phyloP scores from a whole-genome alignment of 805 yeast genomes.

The Candida germanica region DNA sequence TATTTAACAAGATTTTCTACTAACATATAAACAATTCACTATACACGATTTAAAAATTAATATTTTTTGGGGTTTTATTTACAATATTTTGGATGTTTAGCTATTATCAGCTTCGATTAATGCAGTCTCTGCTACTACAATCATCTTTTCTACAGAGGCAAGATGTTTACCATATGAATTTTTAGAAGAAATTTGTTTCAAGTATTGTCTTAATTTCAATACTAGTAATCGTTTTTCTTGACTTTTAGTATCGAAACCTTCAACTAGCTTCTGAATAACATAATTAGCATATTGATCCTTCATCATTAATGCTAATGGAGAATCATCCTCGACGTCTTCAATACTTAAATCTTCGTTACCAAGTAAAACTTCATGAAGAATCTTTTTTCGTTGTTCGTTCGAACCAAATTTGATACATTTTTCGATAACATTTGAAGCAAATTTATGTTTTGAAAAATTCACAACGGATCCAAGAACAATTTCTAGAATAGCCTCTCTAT shows the following conservation, averaged over 20 bases:
- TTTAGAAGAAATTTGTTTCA: slow-evolving; percentile 64
- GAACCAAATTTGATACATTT: slow-evolving; percentile 80
- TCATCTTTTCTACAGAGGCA: slow-evolving; percentile 76
- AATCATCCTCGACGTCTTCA: slow-evolving; percentile 53
- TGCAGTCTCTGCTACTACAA: slow-evolving; percentile 52
- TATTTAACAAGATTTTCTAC: slow-evolving; percentile 13
- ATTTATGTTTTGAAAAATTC: slow-evolving; percentile 88
- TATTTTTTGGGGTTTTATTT: slow-evolving; percentile 4
- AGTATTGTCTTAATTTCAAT: slow-evolving; percentile 71
- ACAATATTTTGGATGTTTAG: slow-evolving; percentile 2
- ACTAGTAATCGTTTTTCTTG: slow-evolving; percentile 68
- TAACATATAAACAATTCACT: slow-evolving; percentile 10
- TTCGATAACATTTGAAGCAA: slow-evolving; percentile 97
- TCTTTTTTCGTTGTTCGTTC: slow-evolving; percentile 53
- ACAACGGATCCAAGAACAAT: slow-evolving; percentile 73
- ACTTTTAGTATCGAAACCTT: slow-evolving; percentile 60
- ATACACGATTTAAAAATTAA: slow-evolving; percentile 8
- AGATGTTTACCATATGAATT: slow-evolving; percentile 76
- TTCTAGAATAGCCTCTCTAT: slow-evolving; percentile 58
- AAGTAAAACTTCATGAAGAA: slow-evolving; percentile 65
- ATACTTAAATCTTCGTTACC: slow-evolving; percentile 46
- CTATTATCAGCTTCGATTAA: slow-evolving; percentile 35
- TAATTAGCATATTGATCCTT: slow-evolving; percentile 97
- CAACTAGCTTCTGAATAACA: slow-evolving; percentile 92
- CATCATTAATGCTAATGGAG: slow-evolving; percentile 87